Conservation (phyloP, 1,139 yeast genomes). For the Taiozyma onychis region DNA sequence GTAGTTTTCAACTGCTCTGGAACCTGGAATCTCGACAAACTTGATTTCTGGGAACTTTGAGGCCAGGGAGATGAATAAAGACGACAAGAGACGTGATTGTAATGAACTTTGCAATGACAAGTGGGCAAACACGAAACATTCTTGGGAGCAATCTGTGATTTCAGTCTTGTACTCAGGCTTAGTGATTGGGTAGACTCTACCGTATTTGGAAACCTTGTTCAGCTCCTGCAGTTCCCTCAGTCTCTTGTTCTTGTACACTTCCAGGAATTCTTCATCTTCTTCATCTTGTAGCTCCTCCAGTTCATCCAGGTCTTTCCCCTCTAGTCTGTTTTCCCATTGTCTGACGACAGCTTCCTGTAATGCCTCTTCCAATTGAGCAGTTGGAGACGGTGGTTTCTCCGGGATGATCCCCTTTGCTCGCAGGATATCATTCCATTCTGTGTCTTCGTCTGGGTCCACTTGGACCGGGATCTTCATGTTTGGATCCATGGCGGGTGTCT, state of each 20-base stretch:
- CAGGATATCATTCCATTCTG: conserved; percentile 97
- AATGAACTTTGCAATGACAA: conserved; percentile 62
- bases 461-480: conserved; percentile 42
- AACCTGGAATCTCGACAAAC: conserved; percentile 84
- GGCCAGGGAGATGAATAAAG: conserved; percentile 48
- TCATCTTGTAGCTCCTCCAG: conserved; percentile 74
- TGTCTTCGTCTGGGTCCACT: conserved; percentile 93
- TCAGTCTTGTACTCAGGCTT: conserved; percentile 86
- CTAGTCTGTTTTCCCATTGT: conserved; percentile 56
- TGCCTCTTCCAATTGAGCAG: conserved; percentile 81
- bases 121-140: conserved; percentile 65
- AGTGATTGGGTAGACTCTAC: conserved; percentile 67
- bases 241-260: conserved; percentile 69
- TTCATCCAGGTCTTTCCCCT: conserved; percentile 70
- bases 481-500: conserved; percentile 6
- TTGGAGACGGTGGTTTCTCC: conserved; percentile 84
- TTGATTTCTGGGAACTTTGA: conserved; percentile 70
- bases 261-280: conserved; percentile 74
- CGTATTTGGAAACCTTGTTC: conserved; percentile 61
- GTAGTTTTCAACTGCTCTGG: conserved; percentile 85
- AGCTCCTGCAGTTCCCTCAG: conserved; percentile 64
- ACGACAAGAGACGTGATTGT: conserved; percentile 67
- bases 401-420: conserved; percentile 90
- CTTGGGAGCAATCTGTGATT: conserved; percentile 72
- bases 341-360: conserved; percentile 72